These are phyloP conservation scores for Blastobotrys attinorum DNA, from an alignment of 805 yeast genomes.

Conservation along the genomic window DNA sequence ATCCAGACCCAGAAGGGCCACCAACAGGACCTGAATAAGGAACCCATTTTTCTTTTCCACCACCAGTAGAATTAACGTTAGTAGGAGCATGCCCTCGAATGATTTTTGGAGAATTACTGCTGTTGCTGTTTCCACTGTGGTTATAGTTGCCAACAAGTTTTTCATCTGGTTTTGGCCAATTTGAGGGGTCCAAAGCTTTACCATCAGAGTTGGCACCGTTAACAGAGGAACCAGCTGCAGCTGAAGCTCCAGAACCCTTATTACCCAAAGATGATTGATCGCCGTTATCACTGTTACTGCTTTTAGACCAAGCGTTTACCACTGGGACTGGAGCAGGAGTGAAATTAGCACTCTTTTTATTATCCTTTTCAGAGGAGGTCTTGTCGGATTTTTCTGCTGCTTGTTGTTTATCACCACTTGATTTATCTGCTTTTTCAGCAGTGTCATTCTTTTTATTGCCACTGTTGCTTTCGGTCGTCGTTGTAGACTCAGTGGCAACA, in stretches of 20 bases:
- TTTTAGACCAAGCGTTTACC: slow-evolving; percentile 51
- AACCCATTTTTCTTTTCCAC: slow-evolving; percentile 57
- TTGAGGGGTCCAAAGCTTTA: slow-evolving; percentile 13
- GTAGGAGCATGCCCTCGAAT: background rate
- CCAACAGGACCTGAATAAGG: slow-evolving; percentile 4
- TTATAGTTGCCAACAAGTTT: no score
- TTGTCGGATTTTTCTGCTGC: background rate
- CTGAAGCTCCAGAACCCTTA: background rate
- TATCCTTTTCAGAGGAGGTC: slow-evolving; percentile 2
- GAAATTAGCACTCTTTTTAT: slow-evolving; percentile 27
- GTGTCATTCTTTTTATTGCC: slow-evolving; percentile 6
- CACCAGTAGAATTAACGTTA: slow-evolving; percentile 16
- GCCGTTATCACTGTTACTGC: background rate
- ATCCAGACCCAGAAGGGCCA: background rate
- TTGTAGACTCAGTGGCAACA: no score
- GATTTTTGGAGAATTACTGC: slow-evolving; percentile 11
- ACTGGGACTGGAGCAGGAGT: slow-evolving; percentile 64
- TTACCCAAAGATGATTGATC: background rate
- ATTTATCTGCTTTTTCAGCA: no score
- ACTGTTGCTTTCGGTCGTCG: background rate
- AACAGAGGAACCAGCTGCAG: no score
- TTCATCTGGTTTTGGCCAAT: slow-evolving; percentile 22
- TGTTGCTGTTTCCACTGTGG: slow-evolving; percentile 17
- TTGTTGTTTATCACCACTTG: background rate
- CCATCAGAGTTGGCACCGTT: slow-evolving; percentile 3